Base-by-base conservation (phyloP, 768 basidiomycete species). In the Boletus fagicola region DNA sequence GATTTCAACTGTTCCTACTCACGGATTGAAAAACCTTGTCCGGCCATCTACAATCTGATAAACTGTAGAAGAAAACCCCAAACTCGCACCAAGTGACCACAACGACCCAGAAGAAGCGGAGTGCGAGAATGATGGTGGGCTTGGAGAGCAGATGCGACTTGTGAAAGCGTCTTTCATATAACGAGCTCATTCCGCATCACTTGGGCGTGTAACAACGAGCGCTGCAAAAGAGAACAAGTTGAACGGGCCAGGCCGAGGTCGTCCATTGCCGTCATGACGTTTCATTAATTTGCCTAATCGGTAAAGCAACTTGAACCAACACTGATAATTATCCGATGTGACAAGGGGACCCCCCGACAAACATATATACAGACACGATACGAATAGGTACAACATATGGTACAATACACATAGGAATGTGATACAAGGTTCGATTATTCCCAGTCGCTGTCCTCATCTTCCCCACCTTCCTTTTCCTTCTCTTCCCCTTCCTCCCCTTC, bases 31-130 rank as follows among this genome's bases (percentile, higher is more conserved):
- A 51, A 33, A 55, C 60, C n/a, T 70, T 58, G 57, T 77, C 74
- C 1, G 86, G 87, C 87, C 86, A 88, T 57, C 69, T 75, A 71
- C 86, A 88, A 20, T 73, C 71, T 12, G 78, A 78, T n/a, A 86
- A 62, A 62, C 76, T 80, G 78, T 80, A 83, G 60, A 80, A 80
- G 68, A 83, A 88, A 18, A 75, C 68, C 11, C 83, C 83, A 31
- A 82, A 64, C 62, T 92, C 90, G 51, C 81, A 87, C 82, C 85
- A 86, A 24, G 88, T 73, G 48, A 90, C 74, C 13, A 82, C 56
- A 2, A 83, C 63, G 45, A 87, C 70, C 83, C 85, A 85, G 45
- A 79, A 55, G 30, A 81, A 60, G 16, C 80, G 78, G 40, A 83
- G 72, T n/a, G 71, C 69, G 60, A 80, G 78, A 44, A 78, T 71